Evolutionary conservation across 192 early-diverging fungal genomes (phyloP), one percentile per base, ranked within the genome.

Genomic region (Coemansia pectinata): DNA sequence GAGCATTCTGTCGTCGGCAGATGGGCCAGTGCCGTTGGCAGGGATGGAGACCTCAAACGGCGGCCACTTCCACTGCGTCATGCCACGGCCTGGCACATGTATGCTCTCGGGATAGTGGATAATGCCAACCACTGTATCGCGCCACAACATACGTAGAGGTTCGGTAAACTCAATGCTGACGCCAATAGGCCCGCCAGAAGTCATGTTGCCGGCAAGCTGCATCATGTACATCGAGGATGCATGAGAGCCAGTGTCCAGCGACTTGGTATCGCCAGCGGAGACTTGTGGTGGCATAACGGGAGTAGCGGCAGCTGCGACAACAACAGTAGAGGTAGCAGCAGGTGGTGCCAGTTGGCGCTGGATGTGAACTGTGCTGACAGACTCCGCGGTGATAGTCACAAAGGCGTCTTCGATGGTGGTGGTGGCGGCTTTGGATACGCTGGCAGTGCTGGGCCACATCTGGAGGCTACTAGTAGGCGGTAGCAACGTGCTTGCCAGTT

Each of bases 101-200:
- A 81, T 72, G 19, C 14, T 41, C 11, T 62, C 67, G n/a, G 79
- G 70, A 3, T 58, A 19, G 6, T 55, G 34, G 6, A 81, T 61
- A 0, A 71, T 44, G 11, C 79, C 79, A 11, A 81, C 61, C 60
- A 76, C 73, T 1, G 39, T 39, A 55, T 81, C 79, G 44, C 65
- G 67, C 79, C 79, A 81, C 34, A 72, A 63, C 38, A 81, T 61
- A 11, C 71, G 70, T 31, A 81, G 67, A 2, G 79, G 79, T 64
- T 81, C 79, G 3, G 70, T 76, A 33, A 81, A 81, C 73, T 81
- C 73, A 15, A 81, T 76, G 25, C 66, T 62, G 10, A 81, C 71
- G 21, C 79, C 79, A 15, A 81, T 76, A 19, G 79, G 79, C 0
- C 73, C 79, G 34, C 74, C 79, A 0, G 79, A 81, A 0, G 74